Percentiles rank a stretch among this genome's conserved stretches.
Conservation (phyloP, 2,329 filamentous ascomycete genomes). For the Penicillium sp. region DNA sequence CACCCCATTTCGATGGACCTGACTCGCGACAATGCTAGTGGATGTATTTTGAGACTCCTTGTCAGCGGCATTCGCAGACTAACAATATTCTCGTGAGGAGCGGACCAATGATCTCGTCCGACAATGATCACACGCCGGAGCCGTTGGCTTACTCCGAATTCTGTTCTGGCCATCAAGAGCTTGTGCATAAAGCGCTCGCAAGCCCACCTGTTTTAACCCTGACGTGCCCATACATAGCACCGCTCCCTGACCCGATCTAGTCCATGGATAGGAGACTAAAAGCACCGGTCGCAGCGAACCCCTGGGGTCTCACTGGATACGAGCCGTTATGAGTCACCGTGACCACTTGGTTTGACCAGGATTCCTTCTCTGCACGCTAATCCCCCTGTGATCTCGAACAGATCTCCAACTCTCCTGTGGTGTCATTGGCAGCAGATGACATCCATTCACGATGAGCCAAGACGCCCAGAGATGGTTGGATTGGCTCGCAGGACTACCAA, state of each 20-base stretch:
- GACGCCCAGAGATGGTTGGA: not conserved
- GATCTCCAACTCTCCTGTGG: not conserved
- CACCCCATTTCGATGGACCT: too few species aligned
- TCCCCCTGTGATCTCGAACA: not conserved
- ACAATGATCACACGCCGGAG: not conserved
- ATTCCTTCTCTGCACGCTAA: not conserved
- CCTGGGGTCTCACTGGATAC: not conserved
- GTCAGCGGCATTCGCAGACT: not conserved
- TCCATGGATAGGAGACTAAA: not conserved
- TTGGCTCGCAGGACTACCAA: slow-evolving; percentile 2
- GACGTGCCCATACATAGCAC: not conserved
- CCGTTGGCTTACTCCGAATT: not conserved
- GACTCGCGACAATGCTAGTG: not conserved
- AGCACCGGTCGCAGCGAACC: not conserved
- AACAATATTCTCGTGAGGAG: not conserved
- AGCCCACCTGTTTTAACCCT: not conserved
- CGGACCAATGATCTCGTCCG: not conserved
- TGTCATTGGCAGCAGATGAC: not conserved
- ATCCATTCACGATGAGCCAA: slow-evolving; percentile 5
- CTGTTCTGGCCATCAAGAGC: not conserved
- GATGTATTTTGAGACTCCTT: not conserved
- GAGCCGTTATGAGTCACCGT: not conserved
- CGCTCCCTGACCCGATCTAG: not conserved
- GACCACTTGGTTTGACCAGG: not conserved
- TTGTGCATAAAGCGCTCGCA: not conserved